Evolutionary conservation across 2,329 filamentous ascomycete species (phyloP).

Genomic region (Ceratocystiopsis minuta): DNA sequence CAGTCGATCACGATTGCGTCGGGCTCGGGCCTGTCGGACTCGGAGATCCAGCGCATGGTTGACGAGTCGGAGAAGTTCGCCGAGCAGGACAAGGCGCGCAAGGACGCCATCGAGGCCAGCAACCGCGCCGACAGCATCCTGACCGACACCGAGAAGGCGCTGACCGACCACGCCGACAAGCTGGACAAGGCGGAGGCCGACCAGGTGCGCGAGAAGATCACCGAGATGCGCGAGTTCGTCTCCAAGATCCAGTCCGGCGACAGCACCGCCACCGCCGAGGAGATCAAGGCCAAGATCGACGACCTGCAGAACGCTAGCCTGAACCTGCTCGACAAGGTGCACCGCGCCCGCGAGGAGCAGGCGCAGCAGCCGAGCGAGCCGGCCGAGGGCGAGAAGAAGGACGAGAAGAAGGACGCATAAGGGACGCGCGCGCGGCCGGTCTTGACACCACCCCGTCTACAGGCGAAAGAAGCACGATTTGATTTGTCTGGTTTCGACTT

Average conservation of each 20-base stretch:
- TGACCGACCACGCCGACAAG: slow-evolving; percentile 90
- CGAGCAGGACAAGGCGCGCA: slow-evolving; percentile 90
- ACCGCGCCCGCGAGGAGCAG: slow-evolving; percentile 66
- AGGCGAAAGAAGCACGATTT: too few species aligned
- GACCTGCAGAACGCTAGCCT: slow-evolving; percentile 91
- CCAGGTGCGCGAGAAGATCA: slow-evolving; percentile 85
- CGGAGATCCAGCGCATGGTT: slow-evolving; percentile 95
- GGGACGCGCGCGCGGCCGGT: slow-evolving; percentile 6
- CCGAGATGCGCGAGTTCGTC: slow-evolving; percentile 69
- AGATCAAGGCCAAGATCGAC: slow-evolving; percentile 97
- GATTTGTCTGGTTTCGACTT: background rate
- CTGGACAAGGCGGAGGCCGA: slow-evolving; percentile 94
- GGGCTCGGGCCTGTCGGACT: slow-evolving; percentile 86
- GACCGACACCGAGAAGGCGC: slow-evolving; percentile 95
- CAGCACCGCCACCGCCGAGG: slow-evolving; percentile 64
- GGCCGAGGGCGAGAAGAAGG: slow-evolving; percentile 57
- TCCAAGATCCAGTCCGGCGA: slow-evolving; percentile 91
- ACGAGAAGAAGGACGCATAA: slow-evolving; percentile 51
- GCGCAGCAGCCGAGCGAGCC: slow-evolving; percentile 30
- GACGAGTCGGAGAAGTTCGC: slow-evolving; percentile 94
- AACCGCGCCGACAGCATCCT: slow-evolving; percentile 93
- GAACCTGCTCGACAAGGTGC: slow-evolving; percentile 99
- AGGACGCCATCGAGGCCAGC: slow-evolving; percentile 83
- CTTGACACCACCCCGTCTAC: too few species aligned
- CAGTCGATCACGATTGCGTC: slow-evolving; percentile 98